phyloP scores from a whole-genome alignment of 2,329 filamentous ascomycete genomes.

The Hirsutella rhossiliensis region DNA sequence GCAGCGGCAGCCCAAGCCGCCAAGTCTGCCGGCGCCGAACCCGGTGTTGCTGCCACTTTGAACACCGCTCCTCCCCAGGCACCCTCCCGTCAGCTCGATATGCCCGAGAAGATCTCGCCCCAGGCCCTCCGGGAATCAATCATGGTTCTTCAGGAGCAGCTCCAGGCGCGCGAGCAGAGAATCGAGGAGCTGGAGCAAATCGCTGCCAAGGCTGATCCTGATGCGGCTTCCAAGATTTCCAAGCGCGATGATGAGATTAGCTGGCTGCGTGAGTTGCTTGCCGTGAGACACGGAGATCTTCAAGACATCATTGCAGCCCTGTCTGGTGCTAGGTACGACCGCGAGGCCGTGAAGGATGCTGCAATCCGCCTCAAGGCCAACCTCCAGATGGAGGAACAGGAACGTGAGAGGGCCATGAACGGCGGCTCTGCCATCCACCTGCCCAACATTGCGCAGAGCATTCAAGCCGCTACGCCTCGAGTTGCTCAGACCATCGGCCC shows the following conservation, averaged over 20 bases:
- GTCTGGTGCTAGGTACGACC: constrained; percentile 63
- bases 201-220: constrained; percentile 56
- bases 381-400: constrained; percentile 94
- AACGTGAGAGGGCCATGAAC: constrained; percentile 74
- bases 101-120: constrained; percentile 80
- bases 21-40: constrained; percentile 38
- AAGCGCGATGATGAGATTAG: constrained; percentile 89
- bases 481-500: constrained; percentile 72
- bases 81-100: constrained; percentile 27
- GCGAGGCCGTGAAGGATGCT: constrained; percentile 71
- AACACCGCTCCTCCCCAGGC: constrained; percentile 11
- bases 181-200: constrained; percentile 79
- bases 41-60: constrained; percentile 10
- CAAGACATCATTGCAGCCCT: constrained; percentile 81
- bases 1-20: constrained; percentile 70
- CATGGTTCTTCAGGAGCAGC: constrained; percentile 88
- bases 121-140: constrained; percentile 94
- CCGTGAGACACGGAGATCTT: constrained; percentile 80
- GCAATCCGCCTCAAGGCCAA: constrained; percentile 89
- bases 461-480: constrained; percentile 68
- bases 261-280: constrained; percentile 88
- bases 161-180: constrained; percentile 82
- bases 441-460: constrained; percentile 65
- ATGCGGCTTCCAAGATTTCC: constrained; percentile 70
- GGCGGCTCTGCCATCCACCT: constrained; percentile 55